phyloP scores from a whole-genome alignment of 2,329 filamentous ascomycete genomes.

The Alternaria dauci region DNA sequence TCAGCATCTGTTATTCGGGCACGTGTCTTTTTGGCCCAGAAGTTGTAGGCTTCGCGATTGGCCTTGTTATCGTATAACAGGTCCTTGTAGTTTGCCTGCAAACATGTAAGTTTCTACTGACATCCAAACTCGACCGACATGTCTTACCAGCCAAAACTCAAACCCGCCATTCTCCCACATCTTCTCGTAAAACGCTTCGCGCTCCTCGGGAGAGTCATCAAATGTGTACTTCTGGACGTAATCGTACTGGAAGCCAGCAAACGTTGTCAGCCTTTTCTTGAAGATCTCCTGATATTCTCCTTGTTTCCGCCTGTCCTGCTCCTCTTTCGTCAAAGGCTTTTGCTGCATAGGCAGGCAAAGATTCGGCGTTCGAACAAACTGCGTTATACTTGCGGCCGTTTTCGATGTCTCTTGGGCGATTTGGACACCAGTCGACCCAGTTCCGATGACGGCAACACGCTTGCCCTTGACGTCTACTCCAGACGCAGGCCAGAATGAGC shows the following conservation, averaged over 20 bases:
- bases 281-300: constrained; percentile 59
- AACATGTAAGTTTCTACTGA: background rate
- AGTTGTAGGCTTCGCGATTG: constrained; percentile 57
- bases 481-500: constrained; percentile 67
- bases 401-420: constrained; percentile 68
- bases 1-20: constrained; percentile 54
- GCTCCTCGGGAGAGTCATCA: constrained; percentile 54
- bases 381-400: constrained; percentile 59
- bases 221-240: constrained; percentile 63
- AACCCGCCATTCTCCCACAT: constrained; percentile 53
- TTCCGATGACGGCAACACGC: constrained; percentile 69
- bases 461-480: constrained; percentile 67
- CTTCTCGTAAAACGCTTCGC: constrained; percentile 55
- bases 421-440: constrained; percentile 71
- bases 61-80: constrained; percentile 52
- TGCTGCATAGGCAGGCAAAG: constrained; percentile 69
- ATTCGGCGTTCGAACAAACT: constrained; percentile 75
- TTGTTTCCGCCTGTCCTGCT: constrained; percentile 58
- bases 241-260: constrained; percentile 68
- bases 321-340: constrained; percentile 57
- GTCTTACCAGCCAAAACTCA: constrained; percentile 55
- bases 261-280: constrained; percentile 60
- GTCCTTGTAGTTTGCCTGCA: constrained; percentile 48
- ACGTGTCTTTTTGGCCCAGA: constrained; percentile 57
- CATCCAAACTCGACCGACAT: constrained; percentile 28